These are phyloP conservation scores for Stemphylium beticola DNA, from an alignment of 2,329 filamentous ascomycete genomes.

Conservation along the genomic window DNA sequence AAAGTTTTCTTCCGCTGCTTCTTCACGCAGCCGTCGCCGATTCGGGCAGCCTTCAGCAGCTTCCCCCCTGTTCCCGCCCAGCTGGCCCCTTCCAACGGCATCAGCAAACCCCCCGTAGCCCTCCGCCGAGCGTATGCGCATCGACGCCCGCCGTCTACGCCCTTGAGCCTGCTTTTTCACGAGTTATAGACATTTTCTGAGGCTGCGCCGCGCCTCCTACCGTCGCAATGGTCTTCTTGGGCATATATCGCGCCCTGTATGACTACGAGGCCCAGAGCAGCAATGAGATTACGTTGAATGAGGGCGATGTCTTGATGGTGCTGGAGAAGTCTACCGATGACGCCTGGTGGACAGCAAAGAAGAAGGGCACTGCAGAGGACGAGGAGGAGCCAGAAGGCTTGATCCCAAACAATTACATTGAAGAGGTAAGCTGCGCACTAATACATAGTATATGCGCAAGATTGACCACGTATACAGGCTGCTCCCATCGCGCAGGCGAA, in stretches of 20 bases:
- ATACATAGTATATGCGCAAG: neutral
- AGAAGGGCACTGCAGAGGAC: constrained; percentile 77
- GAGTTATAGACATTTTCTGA: neutral
- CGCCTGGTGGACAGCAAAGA: constrained; percentile 97
- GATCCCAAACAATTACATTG: constrained; percentile 93
- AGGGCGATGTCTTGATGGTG: constrained; percentile 88
- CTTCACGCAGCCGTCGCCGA: constrained; percentile 12
- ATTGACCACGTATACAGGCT: constrained; percentile 52
- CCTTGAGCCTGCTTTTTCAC: constrained; percentile 20
- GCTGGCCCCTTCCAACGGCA: constrained; percentile 27
- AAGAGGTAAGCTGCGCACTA: constrained; percentile 68
- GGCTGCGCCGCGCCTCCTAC: constrained; percentile 23
- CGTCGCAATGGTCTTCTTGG: constrained; percentile 81
- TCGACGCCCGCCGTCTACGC: constrained; percentile 21
- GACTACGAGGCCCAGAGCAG: constrained; percentile 88
- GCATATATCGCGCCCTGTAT: constrained; percentile 88
- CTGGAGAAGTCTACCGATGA: constrained; percentile 77
- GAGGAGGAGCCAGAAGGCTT: constrained; percentile 90
- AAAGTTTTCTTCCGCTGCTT: neutral
- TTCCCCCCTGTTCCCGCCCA: constrained; percentile 8
- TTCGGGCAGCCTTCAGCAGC: constrained; percentile 12
- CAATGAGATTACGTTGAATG: constrained; percentile 81
- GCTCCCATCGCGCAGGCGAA: constrained; percentile 73
- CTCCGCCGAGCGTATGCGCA: constrained; percentile 41
- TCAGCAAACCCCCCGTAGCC: constrained; percentile 25